Evolutionary conservation across 2,329 filamentous ascomycete genomes (phyloP).

Genomic region (Microsporum ferrugineum): DNA sequence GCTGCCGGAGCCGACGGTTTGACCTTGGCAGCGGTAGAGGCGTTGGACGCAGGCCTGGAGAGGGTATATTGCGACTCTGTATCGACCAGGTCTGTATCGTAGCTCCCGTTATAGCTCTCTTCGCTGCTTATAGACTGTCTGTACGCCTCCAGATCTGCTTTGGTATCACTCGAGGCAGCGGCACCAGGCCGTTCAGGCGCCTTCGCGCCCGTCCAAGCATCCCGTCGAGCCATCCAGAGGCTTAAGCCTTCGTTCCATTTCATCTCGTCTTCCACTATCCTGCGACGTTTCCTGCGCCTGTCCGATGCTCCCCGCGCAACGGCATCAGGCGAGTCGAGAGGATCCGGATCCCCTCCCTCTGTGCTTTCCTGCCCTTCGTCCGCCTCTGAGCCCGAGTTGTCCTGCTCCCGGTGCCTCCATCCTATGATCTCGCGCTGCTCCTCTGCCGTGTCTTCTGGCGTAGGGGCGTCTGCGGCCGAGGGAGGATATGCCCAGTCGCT

Average conservation of each 20-base stretch:
- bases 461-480: background rate
- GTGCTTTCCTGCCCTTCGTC: background rate
- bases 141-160: background rate
- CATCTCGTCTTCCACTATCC: constrained; percentile 52
- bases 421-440: constrained; percentile 10
- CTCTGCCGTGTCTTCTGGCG: background rate
- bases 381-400: constrained; percentile 14
- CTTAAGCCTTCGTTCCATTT: constrained; percentile 70
- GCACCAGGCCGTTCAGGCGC: constrained; percentile 12
- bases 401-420: constrained; percentile 14
- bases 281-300: constrained; percentile 46
- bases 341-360: constrained; percentile 21
- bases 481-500: constrained; percentile 32
- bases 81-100: constrained; percentile 10
- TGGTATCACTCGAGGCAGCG: background rate
- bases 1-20: background rate
- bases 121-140: constrained; percentile 13
- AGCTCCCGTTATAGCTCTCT: constrained; percentile 9
- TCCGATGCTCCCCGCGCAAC: constrained; percentile 34
- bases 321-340: constrained; percentile 32
- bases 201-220: constrained; percentile 72
- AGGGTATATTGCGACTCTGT: constrained; percentile 1
- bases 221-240: constrained; percentile 64
- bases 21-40: background rate
- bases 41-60: background rate